Percentiles rank a stretch among this genome's conserved stretches.
These are phyloP conservation scores for Rhododendron henanense DNA, from an alignment of 148 eudicot species.

Conservation along the genomic window DNA sequence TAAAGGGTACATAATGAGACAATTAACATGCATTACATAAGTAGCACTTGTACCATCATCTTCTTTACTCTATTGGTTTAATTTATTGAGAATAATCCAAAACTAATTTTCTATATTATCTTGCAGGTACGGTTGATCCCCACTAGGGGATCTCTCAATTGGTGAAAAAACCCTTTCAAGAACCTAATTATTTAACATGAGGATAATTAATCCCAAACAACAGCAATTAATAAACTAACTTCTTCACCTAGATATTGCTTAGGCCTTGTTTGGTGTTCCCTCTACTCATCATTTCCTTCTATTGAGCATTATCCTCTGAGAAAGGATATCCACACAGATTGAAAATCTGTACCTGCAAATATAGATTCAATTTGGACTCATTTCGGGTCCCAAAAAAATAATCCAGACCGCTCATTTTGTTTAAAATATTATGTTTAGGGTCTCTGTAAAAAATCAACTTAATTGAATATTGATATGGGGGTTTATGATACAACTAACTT, in stretches of 20 bases:
- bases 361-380: too few species aligned
- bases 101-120: slow-evolving; percentile 22
- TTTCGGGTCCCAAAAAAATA: too few species aligned
- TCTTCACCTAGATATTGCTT: neutral
- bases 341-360: too few species aligned
- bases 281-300: slow-evolving; percentile 6
- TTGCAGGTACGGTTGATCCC: slow-evolving; percentile 8
- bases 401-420: too few species aligned
- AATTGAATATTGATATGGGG: too few species aligned
- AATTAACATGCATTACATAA: neutral
- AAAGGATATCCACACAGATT: too few species aligned
- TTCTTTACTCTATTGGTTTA: slow-evolving; percentile 2
- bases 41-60: neutral
- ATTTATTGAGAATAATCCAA: neutral
- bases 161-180: neutral
- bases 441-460: too few species aligned
- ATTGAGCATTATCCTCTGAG: slow-evolving; percentile 5
- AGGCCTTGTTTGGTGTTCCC: slow-evolving; percentile 6
- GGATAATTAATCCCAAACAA: slow-evolving; percentile 2
- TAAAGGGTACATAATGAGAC: neutral
- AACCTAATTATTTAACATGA: neutral
- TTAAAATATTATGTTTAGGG: too few species aligned
- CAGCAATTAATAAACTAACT: neutral
- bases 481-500: too few species aligned
- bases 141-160: slow-evolving; percentile 11